phyloP scores from a whole-genome alignment of 169 alveolate genomes.

The Plasmodium malariae region DNA sequence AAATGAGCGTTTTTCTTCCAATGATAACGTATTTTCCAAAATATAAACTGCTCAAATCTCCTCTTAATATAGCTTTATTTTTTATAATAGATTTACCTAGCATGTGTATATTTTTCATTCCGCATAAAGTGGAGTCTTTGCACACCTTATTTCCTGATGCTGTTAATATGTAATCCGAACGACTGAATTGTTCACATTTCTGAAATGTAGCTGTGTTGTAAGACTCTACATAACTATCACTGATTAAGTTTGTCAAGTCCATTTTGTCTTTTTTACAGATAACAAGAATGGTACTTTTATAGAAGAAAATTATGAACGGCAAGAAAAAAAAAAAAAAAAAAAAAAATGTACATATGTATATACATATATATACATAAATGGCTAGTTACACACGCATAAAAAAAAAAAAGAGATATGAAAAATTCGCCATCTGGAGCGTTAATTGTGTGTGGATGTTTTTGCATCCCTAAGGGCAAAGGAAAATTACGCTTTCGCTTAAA shows the following conservation, averaged over 20 bases:
- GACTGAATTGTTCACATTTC: conserved; percentile 17
- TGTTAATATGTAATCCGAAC: conserved; percentile 53
- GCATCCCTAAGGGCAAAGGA: no score
- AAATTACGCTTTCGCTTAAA: no score
- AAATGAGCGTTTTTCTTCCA: conserved; percentile 84
- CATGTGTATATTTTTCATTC: conserved; percentile 86
- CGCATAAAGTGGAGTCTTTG: conserved; percentile 73
- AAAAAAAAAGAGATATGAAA: no score
- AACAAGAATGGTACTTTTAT: not conserved
- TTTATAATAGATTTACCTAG: conserved; percentile 86
- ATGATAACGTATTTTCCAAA: conserved; percentile 86
- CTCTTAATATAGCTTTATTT: conserved; percentile 86
- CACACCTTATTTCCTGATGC: conserved; percentile 75
- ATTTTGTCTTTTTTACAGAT: no score
- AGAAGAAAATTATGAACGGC: not conserved
- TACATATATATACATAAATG: not conserved
- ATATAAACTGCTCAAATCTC: conserved; percentile 85
- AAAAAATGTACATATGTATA: not conserved
- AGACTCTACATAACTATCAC: conserved; percentile 58
- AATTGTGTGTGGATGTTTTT: no score
- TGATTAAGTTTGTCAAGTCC: conserved; percentile 28
- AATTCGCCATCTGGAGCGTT: no score
- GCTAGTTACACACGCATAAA: no score
- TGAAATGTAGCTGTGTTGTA: conserved; percentile 57
- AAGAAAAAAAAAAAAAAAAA: conserved; percentile 2